Evolutionary conservation across 768 basidiomycete species (phyloP).

Genomic region (Russula emetica): DNA sequence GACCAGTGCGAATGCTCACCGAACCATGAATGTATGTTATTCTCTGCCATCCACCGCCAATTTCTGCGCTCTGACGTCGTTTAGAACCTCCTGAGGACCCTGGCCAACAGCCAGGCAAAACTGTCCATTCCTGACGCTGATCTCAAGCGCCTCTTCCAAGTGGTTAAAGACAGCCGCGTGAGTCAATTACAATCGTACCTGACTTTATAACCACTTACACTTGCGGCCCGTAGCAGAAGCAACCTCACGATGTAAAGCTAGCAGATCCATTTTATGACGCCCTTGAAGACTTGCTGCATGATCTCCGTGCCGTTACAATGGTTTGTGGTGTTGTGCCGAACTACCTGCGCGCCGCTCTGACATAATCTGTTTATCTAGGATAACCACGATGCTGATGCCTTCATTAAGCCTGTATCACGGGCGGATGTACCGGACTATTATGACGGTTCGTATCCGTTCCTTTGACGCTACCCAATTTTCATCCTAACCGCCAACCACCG

Average conservation of each 20-base stretch:
- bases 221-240: constrained; percentile 34
- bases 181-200: constrained; percentile 36
- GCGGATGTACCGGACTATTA: constrained; percentile 91
- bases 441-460: constrained; percentile 54
- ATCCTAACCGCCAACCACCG: not conserved
- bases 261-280: constrained; percentile 92
- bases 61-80: constrained; percentile 18
- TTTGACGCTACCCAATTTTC: not conserved
- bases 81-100: constrained; percentile 85
- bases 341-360: constrained; percentile 31
- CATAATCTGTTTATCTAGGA: constrained; percentile 41
- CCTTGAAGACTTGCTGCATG: constrained; percentile 79
- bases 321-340: constrained; percentile 41
- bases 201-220: constrained; percentile 29
- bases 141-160: constrained; percentile 74
- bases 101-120: constrained; percentile 73
- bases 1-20: constrained; percentile 32
- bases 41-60: constrained; percentile 33
- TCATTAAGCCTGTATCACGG: constrained; percentile 88
- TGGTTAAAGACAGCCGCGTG: constrained; percentile 87
- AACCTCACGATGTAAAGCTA: constrained; percentile 59
- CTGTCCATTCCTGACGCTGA: constrained; percentile 57
- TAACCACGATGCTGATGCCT: constrained; percentile 89
- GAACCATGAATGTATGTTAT: constrained; percentile 38
- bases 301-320: constrained; percentile 75